Base-by-base conservation (phyloP, 2,329 filamentous ascomycete species). In the Metarhizium robertsii region DNA sequence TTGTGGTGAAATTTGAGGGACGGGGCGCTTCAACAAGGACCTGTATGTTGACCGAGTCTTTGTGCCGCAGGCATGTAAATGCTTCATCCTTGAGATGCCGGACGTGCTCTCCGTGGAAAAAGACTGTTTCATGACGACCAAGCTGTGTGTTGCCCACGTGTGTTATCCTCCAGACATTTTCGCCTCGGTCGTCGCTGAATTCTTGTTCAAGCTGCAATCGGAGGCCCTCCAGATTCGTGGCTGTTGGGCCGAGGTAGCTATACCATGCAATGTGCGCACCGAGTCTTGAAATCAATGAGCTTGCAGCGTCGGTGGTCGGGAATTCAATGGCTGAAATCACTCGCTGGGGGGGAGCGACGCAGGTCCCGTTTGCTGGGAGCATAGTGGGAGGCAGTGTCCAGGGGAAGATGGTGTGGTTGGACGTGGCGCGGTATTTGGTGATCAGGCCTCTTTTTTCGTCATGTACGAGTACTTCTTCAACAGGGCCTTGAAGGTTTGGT, bases 61-160 rank as follows among this genome's bases (percentile, higher is more conserved):
- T 71, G 64, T 96, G 89, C 50, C 88, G 83, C 30, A 92, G 77
- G 32, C 89, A 81, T 10, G 85, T 88, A 68, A 96, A 96, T 56
- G 92, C 86, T 14, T 91, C 88, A 69, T 96, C 92, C 25, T 83
- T 81, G 40, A 91, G 80, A 60, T 88, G 86, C 56, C 87, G 83
- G 32, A 90, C 84, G 30, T 92, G 81, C 56, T 90, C 84, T 29
- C 87, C 83, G 50, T 87, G 80, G 60, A 97, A 81, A 66, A 89
- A 88, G 20, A 96, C 84, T 60, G 86, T 88, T 70, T 97, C 92
- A 65, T 97, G 90, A 50, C 88, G 86, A 4, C 92, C 92, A 3
- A 99, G 76, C 1, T 87, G 81, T 45, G 92, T 80, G 61, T 87
- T 89, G 46, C 90, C 91, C 59, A 96, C 85, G 48, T 88, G 87